Evolutionary conservation across 1,139 yeast species (phyloP).

Genomic region (Candida dubliniensis): DNA sequence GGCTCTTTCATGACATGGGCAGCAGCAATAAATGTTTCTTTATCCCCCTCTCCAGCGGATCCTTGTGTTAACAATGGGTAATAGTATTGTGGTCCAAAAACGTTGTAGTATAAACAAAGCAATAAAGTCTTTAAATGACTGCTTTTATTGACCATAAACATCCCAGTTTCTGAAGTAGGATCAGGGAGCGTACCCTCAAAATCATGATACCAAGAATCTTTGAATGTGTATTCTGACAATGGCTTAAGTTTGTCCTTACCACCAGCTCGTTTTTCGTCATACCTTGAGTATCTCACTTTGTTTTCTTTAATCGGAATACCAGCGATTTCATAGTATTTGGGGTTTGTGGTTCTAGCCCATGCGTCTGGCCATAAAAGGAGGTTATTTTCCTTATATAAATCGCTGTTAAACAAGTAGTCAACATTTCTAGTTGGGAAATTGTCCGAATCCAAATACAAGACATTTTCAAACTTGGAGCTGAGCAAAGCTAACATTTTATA

Average conservation of each 20-base stretch:
- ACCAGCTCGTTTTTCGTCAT: conserved; percentile 30
- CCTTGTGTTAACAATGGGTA: conserved; percentile 67
- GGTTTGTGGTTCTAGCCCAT: conserved; percentile 52
- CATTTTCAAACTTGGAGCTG: conserved; percentile 56
- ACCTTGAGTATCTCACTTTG: conserved; percentile 35
- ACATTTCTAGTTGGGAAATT: conserved; percentile 59
- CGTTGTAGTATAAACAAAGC: conserved; percentile 56
- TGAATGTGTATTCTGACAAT: conserved; percentile 31
- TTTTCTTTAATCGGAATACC: conserved; percentile 37
- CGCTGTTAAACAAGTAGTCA: conserved; percentile 46
- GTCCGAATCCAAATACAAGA: conserved; percentile 67
- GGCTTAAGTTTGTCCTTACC: conserved; percentile 26
- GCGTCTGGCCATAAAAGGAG: conserved; percentile 54
- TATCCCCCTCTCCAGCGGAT: conserved; percentile 72
- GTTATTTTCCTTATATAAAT: conserved; percentile 41
- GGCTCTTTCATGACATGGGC: conserved; percentile 51
- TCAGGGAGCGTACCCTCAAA: conserved; percentile 60
- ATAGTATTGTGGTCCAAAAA: conserved; percentile 52
- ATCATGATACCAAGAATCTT: conserved; percentile 49
- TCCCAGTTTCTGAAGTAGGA: conserved; percentile 66
- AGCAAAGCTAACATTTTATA: conserved; percentile 62
- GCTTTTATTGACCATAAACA: conserved; percentile 55
- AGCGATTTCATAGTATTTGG: conserved; percentile 47
- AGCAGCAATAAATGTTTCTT: conserved; percentile 67
- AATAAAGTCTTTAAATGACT: conserved; percentile 51